Conservation (phyloP, 2,329 filamentous ascomycete genomes). For the Plenodomus biglobosus region DNA sequence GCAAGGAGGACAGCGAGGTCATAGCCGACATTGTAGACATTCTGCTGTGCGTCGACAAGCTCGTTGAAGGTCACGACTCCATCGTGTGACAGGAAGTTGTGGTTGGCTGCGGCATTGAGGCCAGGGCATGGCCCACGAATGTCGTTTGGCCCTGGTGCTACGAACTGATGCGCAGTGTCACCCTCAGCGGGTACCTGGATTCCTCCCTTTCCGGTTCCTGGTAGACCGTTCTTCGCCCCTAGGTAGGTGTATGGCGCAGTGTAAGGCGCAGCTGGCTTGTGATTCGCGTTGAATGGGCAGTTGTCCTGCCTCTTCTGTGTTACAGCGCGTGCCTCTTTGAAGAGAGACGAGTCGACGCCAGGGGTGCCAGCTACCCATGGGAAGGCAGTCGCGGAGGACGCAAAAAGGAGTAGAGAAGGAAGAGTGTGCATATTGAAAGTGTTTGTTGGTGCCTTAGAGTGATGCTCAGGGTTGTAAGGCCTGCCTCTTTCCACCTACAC, state of each 20-base stretch:
- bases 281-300: constrained; percentile 29
- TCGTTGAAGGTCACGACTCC: constrained; percentile 49
- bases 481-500: background rate
- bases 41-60: constrained; percentile 51
- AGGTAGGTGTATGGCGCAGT: constrained; percentile 43
- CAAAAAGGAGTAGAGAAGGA: constrained; percentile 19
- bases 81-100: constrained; percentile 47
- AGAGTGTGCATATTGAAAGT: constrained; percentile 17
- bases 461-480: background rate
- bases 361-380: constrained; percentile 23
- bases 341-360: constrained; percentile 21
- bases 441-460: background rate
- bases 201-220: constrained; percentile 48
- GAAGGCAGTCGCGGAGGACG: constrained; percentile 17
- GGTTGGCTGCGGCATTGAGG: constrained; percentile 48
- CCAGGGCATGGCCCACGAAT: constrained; percentile 45
- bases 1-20: constrained; percentile 47
- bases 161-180: constrained; percentile 38
- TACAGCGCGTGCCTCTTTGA: constrained; percentile 1
- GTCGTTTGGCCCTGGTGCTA: constrained; percentile 22
- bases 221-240: constrained; percentile 46
- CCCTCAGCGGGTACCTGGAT: constrained; percentile 49
- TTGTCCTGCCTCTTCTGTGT: constrained; percentile 15
- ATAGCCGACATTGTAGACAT: constrained; percentile 50
- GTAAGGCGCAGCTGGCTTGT: constrained; percentile 24